Evolutionary conservation across 106 monocot genomes (phyloP), one percentile per base, ranked within the genome.

Genomic region (Vanilla planifolia): DNA sequence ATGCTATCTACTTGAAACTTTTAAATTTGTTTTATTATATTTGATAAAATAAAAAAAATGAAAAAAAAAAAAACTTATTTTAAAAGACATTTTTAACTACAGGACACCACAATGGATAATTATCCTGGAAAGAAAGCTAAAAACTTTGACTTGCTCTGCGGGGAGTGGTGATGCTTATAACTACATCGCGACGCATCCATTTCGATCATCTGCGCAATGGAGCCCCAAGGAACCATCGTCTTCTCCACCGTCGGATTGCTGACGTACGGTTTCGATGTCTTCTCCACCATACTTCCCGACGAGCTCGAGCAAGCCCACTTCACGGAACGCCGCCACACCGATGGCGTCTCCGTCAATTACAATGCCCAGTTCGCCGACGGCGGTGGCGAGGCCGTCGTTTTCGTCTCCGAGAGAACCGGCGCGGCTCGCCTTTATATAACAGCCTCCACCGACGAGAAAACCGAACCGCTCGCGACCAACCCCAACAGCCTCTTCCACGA

Each of bases 331-430:
- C 79, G 85, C 32, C 88, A 73, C 73, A 93, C 92, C 22, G 92
- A 93, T 71, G 85, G 85, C 57, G 8, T 61, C 48, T 93, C 88
- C 53, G 71, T 79, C 7, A 93, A 88, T 65, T 85, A 69, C 68
- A 93, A 88, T 77, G 92, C 72, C 40, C 81, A 88, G 30, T 88
- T 93, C 85, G 16, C 62, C 37, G 88, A 92, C 59, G 64, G 75
- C 6, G 52, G 16, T 11, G 50, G 57, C 43, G 51, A 67, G 19
- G 29, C 72, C 63, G 63, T 84, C 41, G 62, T 51, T 22, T 80
- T 80, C 68, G 80, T 77, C 57, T 93, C 88, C 69, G 87, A 92
- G 67, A 74, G 84, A 6, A 63, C 73, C 61, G 84, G 92, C 27
- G 69, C 80, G 6, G 27, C 76, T 20, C 62, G 46, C 37, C 67